Evolutionary conservation across 163 green algal species (phyloP), one percentile per base, ranked within the genome.

Genomic region (Botryococcus braunii): DNA sequence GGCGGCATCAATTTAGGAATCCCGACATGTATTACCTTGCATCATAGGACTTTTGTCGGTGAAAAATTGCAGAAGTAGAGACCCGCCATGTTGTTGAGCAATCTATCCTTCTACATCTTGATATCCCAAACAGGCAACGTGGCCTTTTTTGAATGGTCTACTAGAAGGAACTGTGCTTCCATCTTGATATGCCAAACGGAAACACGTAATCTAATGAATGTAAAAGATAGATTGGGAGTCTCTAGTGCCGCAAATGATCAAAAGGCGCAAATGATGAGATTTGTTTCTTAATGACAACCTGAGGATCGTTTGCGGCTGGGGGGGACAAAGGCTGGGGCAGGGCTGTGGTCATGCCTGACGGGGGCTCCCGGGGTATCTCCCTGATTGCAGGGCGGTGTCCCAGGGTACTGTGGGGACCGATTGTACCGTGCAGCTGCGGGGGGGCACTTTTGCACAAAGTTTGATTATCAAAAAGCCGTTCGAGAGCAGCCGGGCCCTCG

Each of bases 361-460:
- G n/a, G n/a, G 43, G 13, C 43, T 52, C 13, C 43, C 43, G 13
- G 17, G 43, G 13, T 13, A 52, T 52, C 13, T 52, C 13, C 17
- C 13, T 52, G 17, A 52, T 27, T 17, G 43, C 43, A 52, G 13
- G 43, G 17, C 13, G 65, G 65, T 56, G 39, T 64, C 21, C 72
- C 72, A 29, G 72, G 72, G 2, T 77, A 77, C 52, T 77, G 72
- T 49, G 61, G 52, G 23, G 72, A 77, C n/a, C 69, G 83, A 11
- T 64, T 75, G 8, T 71, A 85, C 11, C 40, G 74, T 31, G 83
- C 83, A 7, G 62, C 48, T 36, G 78, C 83, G 4, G 83, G 83
- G 2, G 83, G 83, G 29, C 70, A 81, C 59, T 77, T 79, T 39
- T 88, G 82, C 65, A 36, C 34, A 29, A 75, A 73, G 9, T 73